These are phyloP conservation scores for Plasmopara muralis DNA, from an alignment of 352 stramenopile genomes.

Conservation along the genomic window DNA sequence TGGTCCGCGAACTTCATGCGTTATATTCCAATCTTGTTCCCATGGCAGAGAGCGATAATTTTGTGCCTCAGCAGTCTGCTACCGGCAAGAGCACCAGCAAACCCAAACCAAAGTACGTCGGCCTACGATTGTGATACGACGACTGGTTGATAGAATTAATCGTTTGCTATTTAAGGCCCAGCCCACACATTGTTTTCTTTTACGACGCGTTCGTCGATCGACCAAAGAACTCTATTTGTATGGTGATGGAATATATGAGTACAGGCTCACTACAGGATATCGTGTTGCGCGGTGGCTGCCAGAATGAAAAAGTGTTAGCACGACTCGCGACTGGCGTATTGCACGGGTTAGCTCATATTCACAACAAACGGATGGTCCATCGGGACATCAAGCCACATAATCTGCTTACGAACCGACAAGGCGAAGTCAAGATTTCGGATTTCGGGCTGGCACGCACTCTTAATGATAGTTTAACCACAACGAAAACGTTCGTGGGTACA, in stretches of 20 bases:
- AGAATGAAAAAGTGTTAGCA: slow-evolving; percentile 77
- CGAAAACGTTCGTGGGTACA: slow-evolving; percentile 91
- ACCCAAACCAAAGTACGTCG: slow-evolving; percentile 36
- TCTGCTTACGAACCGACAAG: slow-evolving; percentile 78
- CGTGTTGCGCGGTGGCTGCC: slow-evolving; percentile 68
- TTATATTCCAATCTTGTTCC: slow-evolving; percentile 86
- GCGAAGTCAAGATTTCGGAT: slow-evolving; percentile 86
- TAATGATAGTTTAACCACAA: slow-evolving; percentile 64
- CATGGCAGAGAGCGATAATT: slow-evolving; percentile 43
- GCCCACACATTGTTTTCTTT: slow-evolving; percentile 89
- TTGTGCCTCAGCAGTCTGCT: slow-evolving; percentile 13
- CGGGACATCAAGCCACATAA: slow-evolving; percentile 91
- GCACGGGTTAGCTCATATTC: slow-evolving; percentile 78
- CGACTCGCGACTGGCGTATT: slow-evolving; percentile 69
- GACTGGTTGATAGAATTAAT: slow-evolving; percentile 1
- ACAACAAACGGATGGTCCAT: slow-evolving; percentile 86
- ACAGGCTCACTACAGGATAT: slow-evolving; percentile 88
- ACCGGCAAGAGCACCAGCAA: slow-evolving; percentile 19
- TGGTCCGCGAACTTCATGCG: slow-evolving; percentile 85
- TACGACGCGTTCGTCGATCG: slow-evolving; percentile 89
- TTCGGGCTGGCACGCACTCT: slow-evolving; percentile 78
- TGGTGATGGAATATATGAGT: slow-evolving; percentile 93
- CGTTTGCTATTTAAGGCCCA: slow-evolving; percentile 34
- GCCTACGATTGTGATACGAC: not conserved
- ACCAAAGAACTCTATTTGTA: slow-evolving; percentile 81